Evolutionary conservation across 495 filamentous ascomycete species (phyloP).

Genomic region (Xylaria sp.): DNA sequence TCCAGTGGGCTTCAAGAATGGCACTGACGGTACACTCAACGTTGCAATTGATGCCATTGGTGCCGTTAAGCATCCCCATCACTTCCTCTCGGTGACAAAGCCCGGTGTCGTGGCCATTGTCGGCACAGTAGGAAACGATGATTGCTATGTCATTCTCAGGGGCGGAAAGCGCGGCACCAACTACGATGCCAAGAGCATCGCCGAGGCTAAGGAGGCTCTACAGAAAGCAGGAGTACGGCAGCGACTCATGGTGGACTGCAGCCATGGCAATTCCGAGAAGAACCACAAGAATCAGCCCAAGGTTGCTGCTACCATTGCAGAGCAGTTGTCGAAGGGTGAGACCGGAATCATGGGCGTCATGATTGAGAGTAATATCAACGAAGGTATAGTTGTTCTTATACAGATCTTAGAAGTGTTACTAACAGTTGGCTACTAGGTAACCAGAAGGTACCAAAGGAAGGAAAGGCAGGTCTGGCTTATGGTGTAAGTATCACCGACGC

Average conservation of each 20-base stretch:
- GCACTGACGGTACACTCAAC: constrained; percentile 88
- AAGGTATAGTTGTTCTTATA: constrained; percentile 62
- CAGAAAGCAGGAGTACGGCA: constrained; percentile 68
- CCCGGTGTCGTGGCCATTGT: constrained; percentile 96
- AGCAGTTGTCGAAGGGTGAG: constrained; percentile 87
- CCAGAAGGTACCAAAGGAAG: constrained; percentile 92
- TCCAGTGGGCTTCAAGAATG: constrained; percentile 99
- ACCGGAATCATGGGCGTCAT: constrained; percentile 94
- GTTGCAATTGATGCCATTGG: constrained; percentile 98
- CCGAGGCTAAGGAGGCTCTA: constrained; percentile 73
- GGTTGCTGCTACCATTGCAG: constrained; percentile 80
- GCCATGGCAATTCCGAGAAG: constrained; percentile 95
- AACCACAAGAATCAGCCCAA: constrained; percentile 97
- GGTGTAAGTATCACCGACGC: constrained; percentile 98
- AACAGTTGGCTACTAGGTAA: constrained; percentile 59
- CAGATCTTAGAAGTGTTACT: background rate
- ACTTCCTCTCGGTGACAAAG: constrained; percentile 98
- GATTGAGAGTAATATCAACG: constrained; percentile 97
- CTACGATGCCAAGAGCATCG: constrained; percentile 86
- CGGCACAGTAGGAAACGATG: constrained; percentile 93
- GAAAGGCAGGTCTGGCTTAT: constrained; percentile 87
- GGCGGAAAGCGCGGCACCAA: constrained; percentile 95
- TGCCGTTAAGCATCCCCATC: constrained; percentile 89
- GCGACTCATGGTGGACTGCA: constrained; percentile 97
- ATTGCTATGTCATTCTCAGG: constrained; percentile 96